phyloP scores from a whole-genome alignment of 1,139 yeast genomes.

The Blastobotrys capitulatus region DNA sequence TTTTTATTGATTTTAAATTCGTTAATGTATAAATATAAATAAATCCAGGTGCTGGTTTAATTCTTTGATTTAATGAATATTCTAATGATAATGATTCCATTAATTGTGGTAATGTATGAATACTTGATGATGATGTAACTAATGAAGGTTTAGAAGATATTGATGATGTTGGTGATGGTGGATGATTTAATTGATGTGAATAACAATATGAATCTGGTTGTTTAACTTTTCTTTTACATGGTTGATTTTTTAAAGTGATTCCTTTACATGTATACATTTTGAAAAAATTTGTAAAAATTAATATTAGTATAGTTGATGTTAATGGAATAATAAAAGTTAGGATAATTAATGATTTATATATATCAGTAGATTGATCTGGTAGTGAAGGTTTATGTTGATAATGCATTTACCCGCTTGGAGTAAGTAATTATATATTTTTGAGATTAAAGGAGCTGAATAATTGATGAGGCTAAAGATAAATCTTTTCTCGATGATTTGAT shows the following conservation, averaged over 20 bases:
- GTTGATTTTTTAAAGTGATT: constrained; percentile 8
- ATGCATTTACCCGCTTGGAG: no score
- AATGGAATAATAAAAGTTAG: no score
- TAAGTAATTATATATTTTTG: no score
- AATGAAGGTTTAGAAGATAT: neutral
- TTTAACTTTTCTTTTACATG: constrained; percentile 9
- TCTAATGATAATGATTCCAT: constrained; percentile 13
- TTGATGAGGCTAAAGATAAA: no score
- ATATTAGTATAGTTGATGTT: no score
- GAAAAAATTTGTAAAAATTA: no score
- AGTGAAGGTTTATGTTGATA: no score
- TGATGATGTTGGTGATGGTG: neutral
- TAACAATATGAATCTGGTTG: constrained; percentile 14
- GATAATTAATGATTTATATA: no score
- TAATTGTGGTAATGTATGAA: constrained; percentile 13
- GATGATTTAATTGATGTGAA: constrained; percentile 12
- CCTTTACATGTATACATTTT: constrained; percentile 5
- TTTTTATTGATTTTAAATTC: neutral
- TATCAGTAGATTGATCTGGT: no score
- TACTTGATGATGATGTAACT: constrained; percentile 1
- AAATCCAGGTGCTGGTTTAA: constrained; percentile 22
- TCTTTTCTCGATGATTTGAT: no score
- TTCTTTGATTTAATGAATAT: constrained; percentile 4
- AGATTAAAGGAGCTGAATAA: no score
- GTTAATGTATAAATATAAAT: constrained; percentile 27